Evolutionary conservation across 1,284 basidiomycete genomes (phyloP).

Genomic region (Apiotrichum laibachii): DNA sequence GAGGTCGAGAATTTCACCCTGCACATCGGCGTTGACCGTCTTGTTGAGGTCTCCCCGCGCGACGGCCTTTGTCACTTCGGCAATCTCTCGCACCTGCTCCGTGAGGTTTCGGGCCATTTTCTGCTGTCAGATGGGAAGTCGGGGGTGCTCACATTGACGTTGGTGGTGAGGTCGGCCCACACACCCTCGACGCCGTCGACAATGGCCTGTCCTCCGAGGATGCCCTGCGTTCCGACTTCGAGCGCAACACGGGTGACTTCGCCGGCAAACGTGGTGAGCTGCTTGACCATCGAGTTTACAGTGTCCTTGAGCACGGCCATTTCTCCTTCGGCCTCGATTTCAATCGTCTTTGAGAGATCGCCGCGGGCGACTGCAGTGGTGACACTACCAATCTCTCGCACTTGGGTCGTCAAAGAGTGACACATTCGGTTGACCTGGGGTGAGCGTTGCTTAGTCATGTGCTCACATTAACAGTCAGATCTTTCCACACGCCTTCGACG

Average conservation of each 20-base stretch:
- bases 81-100: slow-evolving; percentile 95
- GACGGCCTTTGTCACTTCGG: slow-evolving; percentile 94
- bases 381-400: slow-evolving; percentile 84
- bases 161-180: slow-evolving; percentile 86
- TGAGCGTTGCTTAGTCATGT: slow-evolving; percentile 19
- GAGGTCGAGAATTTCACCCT: slow-evolving; percentile 94
- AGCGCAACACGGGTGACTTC: slow-evolving; percentile 94
- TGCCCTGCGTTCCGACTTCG: slow-evolving; percentile 88
- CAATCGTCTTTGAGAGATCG: slow-evolving; percentile 58
- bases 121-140: slow-evolving; percentile 35
- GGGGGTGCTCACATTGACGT: slow-evolving; percentile 66
- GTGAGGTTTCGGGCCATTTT: slow-evolving; percentile 92
- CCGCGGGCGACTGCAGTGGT: slow-evolving; percentile 80
- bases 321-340: slow-evolving; percentile 81
- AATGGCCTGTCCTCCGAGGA: slow-evolving; percentile 84
- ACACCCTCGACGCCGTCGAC: slow-evolving; percentile 92
- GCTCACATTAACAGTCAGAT: slow-evolving; percentile 79
- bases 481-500: slow-evolving; percentile 92
- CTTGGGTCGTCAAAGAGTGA: slow-evolving; percentile 87
- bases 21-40: slow-evolving; percentile 90
- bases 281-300: slow-evolving; percentile 74
- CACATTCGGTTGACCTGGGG: slow-evolving; percentile 86
- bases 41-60: slow-evolving; percentile 86
- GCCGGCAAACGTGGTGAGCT: slow-evolving; percentile 83
- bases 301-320: slow-evolving; percentile 73